Percentiles rank a stretch among this genome's conserved stretches.
Evolutionary conservation across 179 eudicot genomes (phyloP).

Genomic region (Spergularia azorica): DNA sequence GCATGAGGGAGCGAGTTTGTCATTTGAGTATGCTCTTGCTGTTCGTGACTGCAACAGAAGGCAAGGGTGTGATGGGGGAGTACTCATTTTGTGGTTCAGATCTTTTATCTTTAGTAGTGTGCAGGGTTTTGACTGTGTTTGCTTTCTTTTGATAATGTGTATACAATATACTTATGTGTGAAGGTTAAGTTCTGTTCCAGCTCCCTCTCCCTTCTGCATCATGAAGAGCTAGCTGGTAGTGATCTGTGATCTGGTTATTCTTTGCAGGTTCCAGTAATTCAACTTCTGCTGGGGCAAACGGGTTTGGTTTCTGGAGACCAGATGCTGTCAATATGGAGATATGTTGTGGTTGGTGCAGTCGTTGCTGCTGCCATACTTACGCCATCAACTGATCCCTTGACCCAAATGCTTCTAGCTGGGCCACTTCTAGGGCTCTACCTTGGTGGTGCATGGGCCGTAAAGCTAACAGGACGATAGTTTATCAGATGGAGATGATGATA

Average conservation of each 20-base stretch:
- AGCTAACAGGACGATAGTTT: constrained; percentile 56
- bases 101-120: no score
- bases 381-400: constrained; percentile 96
- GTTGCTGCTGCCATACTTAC: constrained; percentile 95
- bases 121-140: no score
- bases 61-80: no score
- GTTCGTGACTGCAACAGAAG: no score
- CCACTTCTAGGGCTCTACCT: constrained; percentile 96
- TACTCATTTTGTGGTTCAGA: no score
- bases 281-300: constrained; percentile 83
- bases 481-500: not conserved
- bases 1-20: no score
- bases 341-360: constrained; percentile 96
- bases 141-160: no score
- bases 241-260: constrained; percentile 5
- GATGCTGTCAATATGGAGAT: constrained; percentile 99
- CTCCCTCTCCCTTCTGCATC: not conserved
- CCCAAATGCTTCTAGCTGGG: constrained; percentile 91
- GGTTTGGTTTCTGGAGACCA: constrained; percentile 93
- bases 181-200: not conserved
- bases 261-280: constrained; percentile 91
- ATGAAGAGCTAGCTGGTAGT: not conserved
- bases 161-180: not conserved
- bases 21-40: no score
- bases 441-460: constrained; percentile 90